Evolutionary conservation across 805 yeast species (phyloP).

Genomic region (Wickerhamia fluorescens): DNA sequence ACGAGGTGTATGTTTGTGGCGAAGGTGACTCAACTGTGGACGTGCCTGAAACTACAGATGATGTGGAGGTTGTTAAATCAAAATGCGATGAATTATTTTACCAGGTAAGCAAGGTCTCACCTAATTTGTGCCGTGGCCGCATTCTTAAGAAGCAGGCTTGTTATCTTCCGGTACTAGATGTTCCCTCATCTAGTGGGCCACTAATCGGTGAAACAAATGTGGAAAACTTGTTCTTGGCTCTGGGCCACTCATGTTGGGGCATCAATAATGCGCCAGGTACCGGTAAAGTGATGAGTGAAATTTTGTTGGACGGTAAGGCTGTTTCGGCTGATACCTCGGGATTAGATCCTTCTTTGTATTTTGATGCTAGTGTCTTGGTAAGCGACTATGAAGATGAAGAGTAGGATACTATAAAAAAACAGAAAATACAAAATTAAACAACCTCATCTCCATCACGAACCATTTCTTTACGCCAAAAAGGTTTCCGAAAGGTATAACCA

Average conservation of each 20-base stretch:
- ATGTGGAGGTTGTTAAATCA: slow-evolving; percentile 78
- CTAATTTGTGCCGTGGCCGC: slow-evolving; percentile 64
- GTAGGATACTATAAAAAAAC: no score
- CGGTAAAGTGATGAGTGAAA: slow-evolving; percentile 86
- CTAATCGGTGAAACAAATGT: slow-evolving; percentile 91
- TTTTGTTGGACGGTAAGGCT: slow-evolving; percentile 77
- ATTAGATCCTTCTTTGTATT: slow-evolving; percentile 79
- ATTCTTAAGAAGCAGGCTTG: slow-evolving; percentile 87
- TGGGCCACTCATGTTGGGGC: slow-evolving; percentile 99
- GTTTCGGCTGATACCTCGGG: slow-evolving; percentile 72
- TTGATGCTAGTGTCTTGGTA: slow-evolving; percentile 58
- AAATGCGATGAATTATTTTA: slow-evolving; percentile 83
- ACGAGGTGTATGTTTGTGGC: slow-evolving; percentile 95
- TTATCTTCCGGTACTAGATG: slow-evolving; percentile 89
- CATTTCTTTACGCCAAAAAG: no score
- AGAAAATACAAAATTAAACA: no score
- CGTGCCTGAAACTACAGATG: slow-evolving; percentile 90
- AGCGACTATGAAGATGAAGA: slow-evolving; percentile 15
- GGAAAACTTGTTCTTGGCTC: slow-evolving; percentile 65
- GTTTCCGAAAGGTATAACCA: no score
- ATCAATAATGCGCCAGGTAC: slow-evolving; percentile 97
- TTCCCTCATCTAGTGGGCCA: slow-evolving; percentile 90
- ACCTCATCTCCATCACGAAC: no score
- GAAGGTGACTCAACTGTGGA: slow-evolving; percentile 91
- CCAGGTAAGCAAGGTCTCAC: slow-evolving; percentile 71